A percentile compares a stretch with the other conserved stretches of the same genome.
Evolutionary conservation across 805 yeast species (phyloP).

Genomic region (Spencermartinsiella europaea): DNA sequence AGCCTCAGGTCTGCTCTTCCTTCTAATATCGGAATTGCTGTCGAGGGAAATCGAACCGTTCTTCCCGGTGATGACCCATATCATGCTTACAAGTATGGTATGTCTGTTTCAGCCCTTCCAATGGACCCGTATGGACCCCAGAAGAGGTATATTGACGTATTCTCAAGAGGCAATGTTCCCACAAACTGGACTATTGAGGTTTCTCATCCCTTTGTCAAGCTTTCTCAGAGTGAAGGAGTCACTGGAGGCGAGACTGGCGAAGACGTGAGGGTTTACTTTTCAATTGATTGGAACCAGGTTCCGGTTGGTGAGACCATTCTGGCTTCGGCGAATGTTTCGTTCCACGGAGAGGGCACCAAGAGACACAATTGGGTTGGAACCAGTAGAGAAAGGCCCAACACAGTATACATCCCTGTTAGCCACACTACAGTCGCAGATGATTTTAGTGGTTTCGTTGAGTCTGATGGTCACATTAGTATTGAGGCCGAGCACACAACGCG

Average conservation of each 20-base stretch:
- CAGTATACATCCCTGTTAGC: slow-evolving; percentile 8
- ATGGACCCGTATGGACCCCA: slow-evolving; percentile 9
- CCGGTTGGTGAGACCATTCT: slow-evolving; percentile 4
- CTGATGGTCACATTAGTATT: slow-evolving; percentile 16
- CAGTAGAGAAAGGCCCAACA: not conserved
- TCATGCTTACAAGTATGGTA: slow-evolving; percentile 7
- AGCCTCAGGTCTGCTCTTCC: not conserved
- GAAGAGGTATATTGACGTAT: slow-evolving; percentile 11
- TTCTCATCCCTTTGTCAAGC: not conserved
- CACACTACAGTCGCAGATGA: slow-evolving; percentile 3
- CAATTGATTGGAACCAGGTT: slow-evolving; percentile 9
- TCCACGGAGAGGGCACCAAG: not conserved
- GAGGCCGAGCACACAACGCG: slow-evolving; percentile 13
- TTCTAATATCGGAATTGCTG: slow-evolving; percentile 7
- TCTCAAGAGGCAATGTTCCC: slow-evolving; percentile 5
- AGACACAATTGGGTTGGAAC: slow-evolving; percentile 3
- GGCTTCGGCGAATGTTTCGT: not conserved
- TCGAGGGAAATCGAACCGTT: slow-evolving; percentile 8
- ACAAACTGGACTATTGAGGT: not conserved
- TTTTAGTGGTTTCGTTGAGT: slow-evolving; percentile 15
- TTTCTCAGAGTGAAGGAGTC: not conserved
- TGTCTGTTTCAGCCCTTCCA: slow-evolving; percentile 4
- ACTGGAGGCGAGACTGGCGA: not conserved
- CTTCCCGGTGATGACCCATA: slow-evolving; percentile 13
- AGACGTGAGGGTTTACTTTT: not conserved